Conservation (phyloP, 352 stramenopile species). For the Phytophthora nicotianae region DNA sequence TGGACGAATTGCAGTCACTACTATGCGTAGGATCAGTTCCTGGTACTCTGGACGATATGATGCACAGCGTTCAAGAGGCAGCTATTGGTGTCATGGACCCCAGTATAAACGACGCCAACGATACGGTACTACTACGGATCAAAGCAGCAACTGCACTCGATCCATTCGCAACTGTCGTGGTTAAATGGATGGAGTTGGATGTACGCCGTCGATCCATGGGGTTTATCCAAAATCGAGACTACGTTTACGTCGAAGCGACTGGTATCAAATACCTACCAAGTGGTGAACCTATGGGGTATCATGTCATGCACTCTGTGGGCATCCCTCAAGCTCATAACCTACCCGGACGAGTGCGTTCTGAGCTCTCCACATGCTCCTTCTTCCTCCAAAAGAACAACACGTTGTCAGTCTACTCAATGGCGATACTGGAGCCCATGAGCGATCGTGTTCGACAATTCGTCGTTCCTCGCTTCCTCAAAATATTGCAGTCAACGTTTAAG, state of each 20-base stretch:
- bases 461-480: conserved; percentile 28
- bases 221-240: conserved; percentile 48
- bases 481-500: conserved; percentile 28
- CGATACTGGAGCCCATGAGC: conserved; percentile 27
- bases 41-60: conserved; percentile 40
- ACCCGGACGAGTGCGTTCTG: conserved; percentile 38
- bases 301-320: conserved; percentile 60
- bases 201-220: conserved; percentile 39
- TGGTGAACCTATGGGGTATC: conserved; percentile 48
- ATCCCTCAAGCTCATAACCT: conserved; percentile 37
- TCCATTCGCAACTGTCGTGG: conserved; percentile 35
- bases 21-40: conserved; percentile 30
- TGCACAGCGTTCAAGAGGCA: conserved; percentile 34
- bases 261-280: conserved; percentile 33
- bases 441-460: conserved; percentile 25
- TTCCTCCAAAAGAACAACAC: conserved; percentile 34
- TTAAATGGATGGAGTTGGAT: conserved; percentile 45
- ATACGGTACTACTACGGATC: conserved; percentile 41
- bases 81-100: neutral
- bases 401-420: conserved; percentile 35
- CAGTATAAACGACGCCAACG: conserved; percentile 30
- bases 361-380: conserved; percentile 41
- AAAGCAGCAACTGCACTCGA: conserved; percentile 40
- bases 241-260: conserved; percentile 51
- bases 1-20: conserved; percentile 15